Evolutionary conservation across 345 rosid genomes (phyloP).

Genomic region (Hibiscus syriacus): DNA sequence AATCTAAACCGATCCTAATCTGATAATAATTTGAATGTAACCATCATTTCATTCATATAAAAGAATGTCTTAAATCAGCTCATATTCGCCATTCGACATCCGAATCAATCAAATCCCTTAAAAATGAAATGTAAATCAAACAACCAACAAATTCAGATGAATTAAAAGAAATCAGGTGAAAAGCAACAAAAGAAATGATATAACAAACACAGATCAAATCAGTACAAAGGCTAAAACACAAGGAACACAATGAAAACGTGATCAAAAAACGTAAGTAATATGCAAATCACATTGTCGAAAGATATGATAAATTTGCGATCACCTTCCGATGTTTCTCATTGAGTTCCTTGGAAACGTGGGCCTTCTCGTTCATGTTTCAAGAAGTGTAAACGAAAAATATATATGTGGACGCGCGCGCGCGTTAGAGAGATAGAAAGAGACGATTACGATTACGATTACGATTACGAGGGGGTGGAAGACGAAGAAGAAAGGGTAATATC

Average conservation of each 20-base stretch:
- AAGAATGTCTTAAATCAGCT: not conserved
- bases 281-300: not conserved
- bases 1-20: conserved; percentile 4
- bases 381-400: not conserved
- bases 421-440: not conserved
- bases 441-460: conserved; percentile 1
- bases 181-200: not conserved
- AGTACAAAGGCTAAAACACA: too few species aligned
- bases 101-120: not conserved
- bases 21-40: not conserved
- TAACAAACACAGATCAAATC: conserved; percentile 7
- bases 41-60: not conserved
- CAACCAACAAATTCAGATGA: not conserved
- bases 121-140: not conserved
- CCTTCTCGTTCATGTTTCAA: conserved; percentile 84
- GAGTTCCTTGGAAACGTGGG: conserved; percentile 90
- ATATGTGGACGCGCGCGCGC: not conserved
- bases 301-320: not conserved
- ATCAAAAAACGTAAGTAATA: too few species aligned
- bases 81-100: not conserved
- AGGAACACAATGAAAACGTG: too few species aligned
- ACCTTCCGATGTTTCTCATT: conserved; percentile 96
- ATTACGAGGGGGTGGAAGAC: not conserved
- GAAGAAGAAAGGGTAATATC: conserved; percentile 13
- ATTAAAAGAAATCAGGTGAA: not conserved